These are phyloP conservation scores for Ailanthus altissimus DNA, from an alignment of 345 rosid genomes.

Conservation along the genomic window DNA sequence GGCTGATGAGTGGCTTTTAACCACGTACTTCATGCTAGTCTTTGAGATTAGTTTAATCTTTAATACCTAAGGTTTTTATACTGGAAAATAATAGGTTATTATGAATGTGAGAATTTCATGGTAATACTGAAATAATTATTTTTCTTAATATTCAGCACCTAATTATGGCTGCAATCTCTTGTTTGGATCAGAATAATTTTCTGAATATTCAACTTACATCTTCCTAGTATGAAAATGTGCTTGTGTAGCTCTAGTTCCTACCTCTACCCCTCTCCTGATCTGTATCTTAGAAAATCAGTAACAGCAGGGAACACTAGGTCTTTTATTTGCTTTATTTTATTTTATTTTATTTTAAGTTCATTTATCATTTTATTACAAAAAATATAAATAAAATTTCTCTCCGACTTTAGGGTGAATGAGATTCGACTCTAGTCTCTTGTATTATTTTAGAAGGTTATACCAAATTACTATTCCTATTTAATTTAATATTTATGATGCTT, in stretches of 20 bases:
- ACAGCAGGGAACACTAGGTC: too few species aligned
- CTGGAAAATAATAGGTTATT: constrained; percentile 4
- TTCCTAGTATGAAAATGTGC: not conserved
- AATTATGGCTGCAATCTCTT: not conserved
- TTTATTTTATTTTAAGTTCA: too few species aligned
- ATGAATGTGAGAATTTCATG: not conserved
- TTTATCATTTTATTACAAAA: too few species aligned
- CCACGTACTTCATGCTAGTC: not conserved
- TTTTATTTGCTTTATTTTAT: too few species aligned
- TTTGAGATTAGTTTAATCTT: constrained; percentile 10
- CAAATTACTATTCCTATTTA: too few species aligned
- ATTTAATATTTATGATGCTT: too few species aligned
- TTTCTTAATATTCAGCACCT: not conserved
- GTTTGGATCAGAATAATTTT: not conserved
- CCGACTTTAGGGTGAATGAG: too few species aligned
- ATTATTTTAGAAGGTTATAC: too few species aligned
- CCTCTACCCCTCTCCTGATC: not conserved
- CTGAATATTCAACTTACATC: not conserved
- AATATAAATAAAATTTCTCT: too few species aligned
- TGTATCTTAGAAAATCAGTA: not conserved
- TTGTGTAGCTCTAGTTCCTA: not conserved
- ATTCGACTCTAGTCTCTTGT: too few species aligned
- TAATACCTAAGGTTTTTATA: not conserved
- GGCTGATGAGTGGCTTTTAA: constrained; percentile 13
- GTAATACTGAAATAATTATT: not conserved